A percentile compares a stretch with the other conserved stretches of the same genome.
phyloP scores from a whole-genome alignment of 176 grass and related monocot species.

The Juncus inflexus region DNA sequence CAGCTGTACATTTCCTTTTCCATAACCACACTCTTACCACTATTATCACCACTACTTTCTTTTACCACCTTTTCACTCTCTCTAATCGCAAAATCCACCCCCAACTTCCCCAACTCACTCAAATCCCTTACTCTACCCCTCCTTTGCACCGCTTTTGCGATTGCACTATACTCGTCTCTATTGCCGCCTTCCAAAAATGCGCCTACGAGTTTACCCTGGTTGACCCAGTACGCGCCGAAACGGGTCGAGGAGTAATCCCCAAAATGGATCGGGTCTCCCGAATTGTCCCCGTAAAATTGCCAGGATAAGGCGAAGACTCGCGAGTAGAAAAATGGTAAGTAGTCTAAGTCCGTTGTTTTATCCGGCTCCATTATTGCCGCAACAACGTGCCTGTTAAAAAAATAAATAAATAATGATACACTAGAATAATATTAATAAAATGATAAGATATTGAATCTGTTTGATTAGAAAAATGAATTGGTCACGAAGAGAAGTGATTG shows the following conservation, averaged over 20 bases:
- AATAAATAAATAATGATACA: not conserved
- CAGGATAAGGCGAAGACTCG: constrained; percentile 84
- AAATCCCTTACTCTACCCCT: constrained; percentile 41
- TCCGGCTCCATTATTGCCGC: constrained; percentile 63
- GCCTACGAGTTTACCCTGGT: constrained; percentile 47
- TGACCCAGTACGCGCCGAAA: constrained; percentile 84
- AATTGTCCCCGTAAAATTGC: constrained; percentile 94
- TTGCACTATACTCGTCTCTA: constrained; percentile 60
- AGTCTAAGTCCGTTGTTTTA: constrained; percentile 62
- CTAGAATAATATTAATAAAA: not conserved
- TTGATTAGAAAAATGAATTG: not conserved
- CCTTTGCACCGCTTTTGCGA: constrained; percentile 43
- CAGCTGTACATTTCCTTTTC: constrained; percentile 45
- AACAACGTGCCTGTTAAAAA: constrained; percentile 54
- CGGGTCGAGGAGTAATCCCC: constrained; percentile 52
- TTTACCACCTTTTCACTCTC: constrained; percentile 48
- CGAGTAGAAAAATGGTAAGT: constrained; percentile 95
- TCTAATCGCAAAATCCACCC: constrained; percentile 55
- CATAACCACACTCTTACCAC: constrained; percentile 10
- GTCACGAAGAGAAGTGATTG: too few species aligned
- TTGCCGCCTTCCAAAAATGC: constrained; percentile 85
- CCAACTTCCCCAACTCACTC: constrained; percentile 50
- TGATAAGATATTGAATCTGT: not conserved
- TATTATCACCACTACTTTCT: constrained; percentile 29
- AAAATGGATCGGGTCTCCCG: constrained; percentile 68